Evolutionary conservation across 805 yeast genomes (phyloP).

Genomic region (Hanseniaspora nectarophila): DNA sequence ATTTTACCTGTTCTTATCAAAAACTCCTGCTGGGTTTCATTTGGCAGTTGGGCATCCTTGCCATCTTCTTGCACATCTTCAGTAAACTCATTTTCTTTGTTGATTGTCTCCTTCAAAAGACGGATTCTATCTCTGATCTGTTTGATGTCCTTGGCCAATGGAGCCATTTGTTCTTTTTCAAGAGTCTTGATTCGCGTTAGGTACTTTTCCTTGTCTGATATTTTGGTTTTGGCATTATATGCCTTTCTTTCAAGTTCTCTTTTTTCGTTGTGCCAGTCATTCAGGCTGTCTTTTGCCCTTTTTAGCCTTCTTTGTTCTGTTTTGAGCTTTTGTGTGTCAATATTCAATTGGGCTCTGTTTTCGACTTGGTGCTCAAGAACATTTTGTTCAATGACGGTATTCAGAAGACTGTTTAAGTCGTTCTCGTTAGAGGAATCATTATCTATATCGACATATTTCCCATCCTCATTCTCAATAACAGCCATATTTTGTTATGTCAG

Average conservation of each 20-base stretch:
- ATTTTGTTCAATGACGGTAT: constrained; percentile 56
- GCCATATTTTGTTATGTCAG: not conserved
- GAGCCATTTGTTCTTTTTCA: constrained; percentile 39
- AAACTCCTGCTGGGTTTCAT: constrained; percentile 70
- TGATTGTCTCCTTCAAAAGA: constrained; percentile 21
- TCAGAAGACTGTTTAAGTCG: constrained; percentile 34
- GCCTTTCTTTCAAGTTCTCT: constrained; percentile 38
- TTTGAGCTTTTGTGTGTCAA: constrained; percentile 53
- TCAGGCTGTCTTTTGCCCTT: constrained; percentile 44
- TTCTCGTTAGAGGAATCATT: constrained; percentile 11
- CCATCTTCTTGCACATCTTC: not conserved
- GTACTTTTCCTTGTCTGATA: constrained; percentile 47
- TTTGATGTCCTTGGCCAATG: constrained; percentile 45
- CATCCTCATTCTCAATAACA: constrained; percentile 9
- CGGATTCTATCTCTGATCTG: constrained; percentile 46
- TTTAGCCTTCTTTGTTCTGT: constrained; percentile 65
- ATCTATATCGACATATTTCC: constrained; percentile 1
- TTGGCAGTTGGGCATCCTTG: constrained; percentile 21
- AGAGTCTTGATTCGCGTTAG: constrained; percentile 43
- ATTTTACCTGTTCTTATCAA: constrained; percentile 80
- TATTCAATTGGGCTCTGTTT: constrained; percentile 49
- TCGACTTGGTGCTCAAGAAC: constrained; percentile 64
- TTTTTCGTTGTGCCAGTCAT: constrained; percentile 32
- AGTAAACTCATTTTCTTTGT: constrained; percentile 5
- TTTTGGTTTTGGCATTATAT: constrained; percentile 43